These are phyloP conservation scores for Solanum paucissectum DNA, from an alignment of 257 asterid genomes.

Conservation along the genomic window DNA sequence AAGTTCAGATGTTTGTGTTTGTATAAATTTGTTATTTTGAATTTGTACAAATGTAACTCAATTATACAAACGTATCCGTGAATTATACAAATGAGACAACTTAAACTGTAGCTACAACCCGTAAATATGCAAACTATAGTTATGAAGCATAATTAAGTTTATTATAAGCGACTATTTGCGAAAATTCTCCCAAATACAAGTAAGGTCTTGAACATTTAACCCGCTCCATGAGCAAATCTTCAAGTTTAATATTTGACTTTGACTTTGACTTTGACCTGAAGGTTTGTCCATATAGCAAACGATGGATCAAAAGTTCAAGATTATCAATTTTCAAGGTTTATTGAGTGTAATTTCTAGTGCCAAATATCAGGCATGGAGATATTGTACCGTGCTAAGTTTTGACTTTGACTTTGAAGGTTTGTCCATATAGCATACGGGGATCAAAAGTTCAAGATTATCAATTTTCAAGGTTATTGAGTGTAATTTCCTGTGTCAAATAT, in stretches of 20 bases:
- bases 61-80: fast-evolving
- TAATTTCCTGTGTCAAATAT: too few relatives aligned
- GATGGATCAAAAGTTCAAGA: background rate
- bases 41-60: too few relatives aligned
- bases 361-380: too few relatives aligned
- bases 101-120: fast-evolving
- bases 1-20: too few relatives aligned
- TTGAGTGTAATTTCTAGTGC: background rate
- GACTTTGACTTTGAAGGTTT: too few relatives aligned
- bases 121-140: too few relatives aligned
- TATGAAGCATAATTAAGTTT: too few relatives aligned
- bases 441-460: too few relatives aligned
- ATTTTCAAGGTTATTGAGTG: too few relatives aligned
- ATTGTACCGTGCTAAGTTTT: background rate
- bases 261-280: background rate
- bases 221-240: background rate
- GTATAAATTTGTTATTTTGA: too few relatives aligned
- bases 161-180: too few relatives aligned
- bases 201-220: background rate
- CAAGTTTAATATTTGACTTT: background rate
- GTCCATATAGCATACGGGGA: too few relatives aligned
- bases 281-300: background rate
- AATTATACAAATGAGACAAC: fast-evolving
- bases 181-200: background rate
- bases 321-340: background rate